Percentiles rank a stretch among this genome's conserved stretches.
phyloP scores from a whole-genome alignment of 2,329 filamentous ascomycete genomes.

The Xylariaceae sp. region DNA sequence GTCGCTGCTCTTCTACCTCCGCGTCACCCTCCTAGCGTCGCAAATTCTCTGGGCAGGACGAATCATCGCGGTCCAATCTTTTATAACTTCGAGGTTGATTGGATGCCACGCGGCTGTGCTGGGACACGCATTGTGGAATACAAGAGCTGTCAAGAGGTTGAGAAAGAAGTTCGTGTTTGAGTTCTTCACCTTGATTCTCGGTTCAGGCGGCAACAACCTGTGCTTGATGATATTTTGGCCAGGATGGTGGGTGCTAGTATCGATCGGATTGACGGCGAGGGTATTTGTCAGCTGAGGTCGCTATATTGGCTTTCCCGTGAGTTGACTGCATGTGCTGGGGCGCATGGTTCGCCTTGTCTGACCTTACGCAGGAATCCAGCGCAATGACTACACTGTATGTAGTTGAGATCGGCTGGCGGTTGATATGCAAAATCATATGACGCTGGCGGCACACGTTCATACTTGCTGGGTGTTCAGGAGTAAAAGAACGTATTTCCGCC shows the following conservation, averaged over 20 bases:
- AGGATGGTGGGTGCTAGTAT: conserved; percentile 54
- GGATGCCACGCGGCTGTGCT: conserved; percentile 10
- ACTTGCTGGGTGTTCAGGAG: conserved; percentile 42
- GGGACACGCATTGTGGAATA: conserved; percentile 42
- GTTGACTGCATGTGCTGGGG: background rate
- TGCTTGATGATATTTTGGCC: conserved; percentile 60
- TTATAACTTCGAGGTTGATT: conserved; percentile 31
- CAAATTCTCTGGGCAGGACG: conserved; percentile 35
- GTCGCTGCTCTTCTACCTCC: conserved; percentile 38
- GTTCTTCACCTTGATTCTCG: conserved; percentile 54
- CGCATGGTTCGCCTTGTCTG: background rate
- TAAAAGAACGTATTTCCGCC: conserved; percentile 96
- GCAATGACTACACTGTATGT: background rate
- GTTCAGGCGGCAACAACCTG: conserved; percentile 51
- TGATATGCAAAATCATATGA: background rate
- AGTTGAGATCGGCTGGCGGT: background rate
- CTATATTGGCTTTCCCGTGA: background rate
- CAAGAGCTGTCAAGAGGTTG: conserved; percentile 33
- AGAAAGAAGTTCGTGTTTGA: conserved; percentile 55
- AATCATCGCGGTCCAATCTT: conserved; percentile 35
- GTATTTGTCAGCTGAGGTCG: conserved; percentile 36
- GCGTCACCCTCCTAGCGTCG: conserved; percentile 37
- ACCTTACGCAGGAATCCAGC: background rate
- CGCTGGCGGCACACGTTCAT: background rate
- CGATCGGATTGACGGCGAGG: conserved; percentile 40